Conservation (phyloP, 2,329 filamentous ascomycete species). For the Aspergillus quadrilineatus region DNA sequence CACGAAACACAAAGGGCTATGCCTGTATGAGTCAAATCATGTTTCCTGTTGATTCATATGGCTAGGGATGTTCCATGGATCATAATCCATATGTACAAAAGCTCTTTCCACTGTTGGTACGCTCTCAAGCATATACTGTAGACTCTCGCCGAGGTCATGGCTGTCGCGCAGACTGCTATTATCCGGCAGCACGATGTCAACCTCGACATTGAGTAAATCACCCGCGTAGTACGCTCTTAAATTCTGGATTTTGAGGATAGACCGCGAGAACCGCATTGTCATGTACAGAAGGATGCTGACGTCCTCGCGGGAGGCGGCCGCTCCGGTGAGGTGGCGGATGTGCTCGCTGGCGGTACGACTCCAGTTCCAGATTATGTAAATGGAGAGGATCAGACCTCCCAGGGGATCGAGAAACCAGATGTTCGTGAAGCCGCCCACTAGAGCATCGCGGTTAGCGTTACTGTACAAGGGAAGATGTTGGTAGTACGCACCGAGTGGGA, state of each 20-base stretch:
- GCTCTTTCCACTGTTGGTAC: constrained; percentile 44
- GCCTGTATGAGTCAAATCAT: not conserved
- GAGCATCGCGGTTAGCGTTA: not conserved
- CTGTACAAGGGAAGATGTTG: no score
- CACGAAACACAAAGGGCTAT: not conserved
- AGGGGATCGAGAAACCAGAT: constrained; percentile 62
- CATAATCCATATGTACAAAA: constrained; percentile 53
- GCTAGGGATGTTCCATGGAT: constrained; percentile 44
- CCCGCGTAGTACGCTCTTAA: constrained; percentile 64
- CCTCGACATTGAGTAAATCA: constrained; percentile 62
- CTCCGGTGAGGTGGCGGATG: constrained; percentile 61
- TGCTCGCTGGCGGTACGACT: constrained; percentile 61
- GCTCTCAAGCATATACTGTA: constrained; percentile 63
- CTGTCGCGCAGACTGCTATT: constrained; percentile 55
- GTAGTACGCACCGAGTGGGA: constrained; percentile 60
- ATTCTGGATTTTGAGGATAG: constrained; percentile 67
- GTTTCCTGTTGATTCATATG: constrained; percentile 37
- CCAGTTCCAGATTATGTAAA: constrained; percentile 63
- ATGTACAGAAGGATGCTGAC: constrained; percentile 84
- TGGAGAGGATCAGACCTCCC: constrained; percentile 60
- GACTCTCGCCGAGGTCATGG: constrained; percentile 60
- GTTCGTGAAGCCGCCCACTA: constrained; percentile 39
- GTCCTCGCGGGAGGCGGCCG: constrained; percentile 58
- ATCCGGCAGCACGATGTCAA: constrained; percentile 62
- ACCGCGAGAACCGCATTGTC: constrained; percentile 88